Base-by-base conservation (phyloP, 2,329 filamentous ascomycete species). In the Aureobasidium mangrovei region DNA sequence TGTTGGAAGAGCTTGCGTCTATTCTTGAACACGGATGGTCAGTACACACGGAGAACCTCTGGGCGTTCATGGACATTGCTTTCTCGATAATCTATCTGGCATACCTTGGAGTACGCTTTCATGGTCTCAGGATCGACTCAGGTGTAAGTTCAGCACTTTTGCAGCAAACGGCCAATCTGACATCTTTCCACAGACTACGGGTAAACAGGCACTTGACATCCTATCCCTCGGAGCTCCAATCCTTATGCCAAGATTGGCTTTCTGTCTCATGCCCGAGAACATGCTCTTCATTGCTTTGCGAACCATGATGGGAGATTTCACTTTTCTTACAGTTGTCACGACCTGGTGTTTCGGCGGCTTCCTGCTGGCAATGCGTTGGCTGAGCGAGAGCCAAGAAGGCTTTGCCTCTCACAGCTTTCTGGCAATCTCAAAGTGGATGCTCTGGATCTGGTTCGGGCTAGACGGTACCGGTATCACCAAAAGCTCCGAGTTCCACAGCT, bases 401-500 rank as follows among this genome's bases (percentile, higher is more conserved):
- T 64, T 61, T 43, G 60, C 60, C 12, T 60, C 56, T 4, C 66
- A 70, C 51, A 62, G 59, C 38, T 69, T 83, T 4, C 71, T 86
- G 69, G 87, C 84, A 1, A 90, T 93, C 58, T 82, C 82, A 42
- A 90, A 91, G 69, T 94, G 88, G 88, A 91, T 94, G 87, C 79
- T 93, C 1, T 93, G 86, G 79, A 91, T 94, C 59, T 94, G 88
- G 88, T 93, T 94, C 64, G 88, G 88, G 2, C 79, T 94, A 1
- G 88, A 93, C 62, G 88, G 67, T 35, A 86, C 70, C 38, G 76
- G 78, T 2, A 78, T 81, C 35, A 70, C 77, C 58, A 72, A 76
- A 56, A 77, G 77, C 62, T 76, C 79, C 26, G 81, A 88, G 55
- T 88, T 93, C 64, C 88, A 94, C 70, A 81, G 81, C 75, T 71